Conservation (phyloP, 768 basidiomycete species). For the Solioccasus polychromus region DNA sequence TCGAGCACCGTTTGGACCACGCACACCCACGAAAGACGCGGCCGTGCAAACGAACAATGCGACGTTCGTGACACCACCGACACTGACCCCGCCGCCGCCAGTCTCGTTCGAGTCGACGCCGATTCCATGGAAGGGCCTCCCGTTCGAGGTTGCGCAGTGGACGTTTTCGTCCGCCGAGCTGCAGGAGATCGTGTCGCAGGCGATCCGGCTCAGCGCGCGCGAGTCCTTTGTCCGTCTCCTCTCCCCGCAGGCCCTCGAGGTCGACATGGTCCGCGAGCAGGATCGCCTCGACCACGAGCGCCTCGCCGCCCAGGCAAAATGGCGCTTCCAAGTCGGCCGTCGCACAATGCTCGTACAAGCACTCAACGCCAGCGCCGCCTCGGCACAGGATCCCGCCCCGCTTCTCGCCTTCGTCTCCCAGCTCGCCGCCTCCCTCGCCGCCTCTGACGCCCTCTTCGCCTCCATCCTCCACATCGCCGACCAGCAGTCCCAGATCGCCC, state of each 20-base stretch:
- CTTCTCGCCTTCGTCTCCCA: conserved; percentile 52
- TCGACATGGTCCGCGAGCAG: conserved; percentile 54
- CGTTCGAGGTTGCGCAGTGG: conserved; percentile 70
- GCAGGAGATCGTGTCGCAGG: conserved; percentile 68
- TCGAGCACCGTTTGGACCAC: conserved; percentile 16
- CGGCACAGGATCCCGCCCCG: conserved; percentile 32
- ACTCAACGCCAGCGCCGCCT: conserved; percentile 49
- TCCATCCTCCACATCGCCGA: conserved; percentile 58
- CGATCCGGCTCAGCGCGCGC: conserved; percentile 64
- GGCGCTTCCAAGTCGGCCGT: conserved; percentile 63
- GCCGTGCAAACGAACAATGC: conserved; percentile 15
- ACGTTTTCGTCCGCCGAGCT: conserved; percentile 50
- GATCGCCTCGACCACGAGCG: conserved; percentile 55
- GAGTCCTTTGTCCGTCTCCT: conserved; percentile 73
- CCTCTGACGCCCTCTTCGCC: conserved; percentile 56
- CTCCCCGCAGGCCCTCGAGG: conserved; percentile 58
- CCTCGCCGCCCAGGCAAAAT: conserved; percentile 56
- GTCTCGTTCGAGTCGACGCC: conserved; percentile 56
- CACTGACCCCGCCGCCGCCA: conserved; percentile 46
- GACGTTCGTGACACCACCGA: conserved; percentile 26
- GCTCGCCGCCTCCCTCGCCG: conserved; percentile 54
- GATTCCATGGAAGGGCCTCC: conserved; percentile 66
- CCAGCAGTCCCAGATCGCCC: conserved; percentile 61
- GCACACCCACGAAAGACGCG: conserved; percentile 17
- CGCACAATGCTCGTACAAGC: conserved; percentile 72